These are phyloP conservation scores for Falciphora oryzae DNA, from an alignment of 2,329 filamentous ascomycete species.

Conservation along the genomic window DNA sequence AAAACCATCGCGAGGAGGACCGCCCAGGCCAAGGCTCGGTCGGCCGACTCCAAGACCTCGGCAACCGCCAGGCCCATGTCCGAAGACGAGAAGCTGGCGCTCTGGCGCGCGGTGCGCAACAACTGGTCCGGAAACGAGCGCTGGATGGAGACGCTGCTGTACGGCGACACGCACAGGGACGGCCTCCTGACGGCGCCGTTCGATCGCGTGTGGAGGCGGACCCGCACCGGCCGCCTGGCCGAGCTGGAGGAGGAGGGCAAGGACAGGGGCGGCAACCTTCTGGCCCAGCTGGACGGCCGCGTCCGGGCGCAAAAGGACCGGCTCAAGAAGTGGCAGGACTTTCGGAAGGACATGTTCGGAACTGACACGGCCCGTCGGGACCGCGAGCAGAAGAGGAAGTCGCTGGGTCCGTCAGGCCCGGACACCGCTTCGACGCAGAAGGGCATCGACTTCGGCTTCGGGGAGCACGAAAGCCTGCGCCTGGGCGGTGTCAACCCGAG, in stretches of 20 bases:
- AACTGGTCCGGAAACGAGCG: conserved; percentile 75
- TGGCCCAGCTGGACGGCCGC: conserved; percentile 66
- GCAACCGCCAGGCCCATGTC: conserved; percentile 26
- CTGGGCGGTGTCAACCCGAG: conserved; percentile 29
- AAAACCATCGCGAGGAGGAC: conserved; percentile 48
- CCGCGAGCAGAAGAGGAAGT: conserved; percentile 19
- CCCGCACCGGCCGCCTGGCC: conserved; percentile 52
- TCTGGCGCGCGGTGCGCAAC: conserved; percentile 57
- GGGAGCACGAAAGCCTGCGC: conserved; percentile 43
- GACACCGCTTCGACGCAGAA: conserved; percentile 18
- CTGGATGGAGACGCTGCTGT: conserved; percentile 66
- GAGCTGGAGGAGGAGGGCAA: conserved; percentile 43
- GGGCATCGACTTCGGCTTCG: conserved; percentile 50
- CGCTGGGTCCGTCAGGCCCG: neutral
- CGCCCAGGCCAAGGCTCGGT: conserved; percentile 32
- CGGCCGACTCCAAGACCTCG: conserved; percentile 1
- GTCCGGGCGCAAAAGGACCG: conserved; percentile 62
- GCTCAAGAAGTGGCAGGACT: conserved; percentile 68
- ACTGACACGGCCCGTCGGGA: conserved; percentile 18
- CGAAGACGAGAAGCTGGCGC: conserved; percentile 37
- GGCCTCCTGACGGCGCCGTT: conserved; percentile 62
- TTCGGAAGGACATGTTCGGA: conserved; percentile 45
- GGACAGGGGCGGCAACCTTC: conserved; percentile 37
- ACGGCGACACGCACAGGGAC: conserved; percentile 58
- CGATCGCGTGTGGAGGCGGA: conserved; percentile 63